A percentile compares a stretch with the other conserved stretches of the same genome.
Conservation (phyloP, 108 stramenopile species). For the Nannochloropsis oceanica region DNA sequence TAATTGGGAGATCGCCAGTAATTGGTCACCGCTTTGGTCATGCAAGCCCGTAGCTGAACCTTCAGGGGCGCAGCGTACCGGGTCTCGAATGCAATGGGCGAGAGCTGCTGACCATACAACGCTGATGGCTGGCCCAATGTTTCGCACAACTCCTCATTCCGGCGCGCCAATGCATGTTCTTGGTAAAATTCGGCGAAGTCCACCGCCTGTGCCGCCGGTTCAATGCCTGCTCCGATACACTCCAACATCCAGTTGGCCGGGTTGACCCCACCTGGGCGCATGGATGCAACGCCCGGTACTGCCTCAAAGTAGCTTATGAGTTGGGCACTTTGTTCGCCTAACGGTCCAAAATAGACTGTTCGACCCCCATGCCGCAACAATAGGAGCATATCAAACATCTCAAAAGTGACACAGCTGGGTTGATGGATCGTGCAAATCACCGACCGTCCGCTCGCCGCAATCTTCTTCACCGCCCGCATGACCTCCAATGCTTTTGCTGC, state of each 20-base stretch:
- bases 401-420: slow-evolving; percentile 54
- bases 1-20: slow-evolving; percentile 45
- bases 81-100: neutral
- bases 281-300: slow-evolving; percentile 26
- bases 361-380: slow-evolving; percentile 45
- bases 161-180: neutral
- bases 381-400: slow-evolving; percentile 56
- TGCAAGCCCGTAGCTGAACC: slow-evolving; percentile 7
- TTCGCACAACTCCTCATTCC: neutral
- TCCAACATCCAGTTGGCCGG: slow-evolving; percentile 72
- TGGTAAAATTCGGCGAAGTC: slow-evolving; percentile 1
- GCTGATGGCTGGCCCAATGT: neutral
- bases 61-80: slow-evolving; percentile 4
- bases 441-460: slow-evolving; percentile 42
- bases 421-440: slow-evolving; percentile 60
- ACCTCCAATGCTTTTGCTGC: slow-evolving; percentile 7
- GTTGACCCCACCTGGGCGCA: slow-evolving; percentile 41
- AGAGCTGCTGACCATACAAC: neutral
- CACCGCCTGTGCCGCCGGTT: neutral
- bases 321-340: slow-evolving; percentile 4
- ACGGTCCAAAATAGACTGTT: slow-evolving; percentile 38
- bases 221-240: slow-evolving; percentile 43
- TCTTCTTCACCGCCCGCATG: slow-evolving; percentile 33
- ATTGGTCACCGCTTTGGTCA: slow-evolving; percentile 7
- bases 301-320: slow-evolving; percentile 34